Evolutionary conservation across 2,329 filamentous ascomycete genomes (phyloP).

Genomic region (Arachnomyces sp.): DNA sequence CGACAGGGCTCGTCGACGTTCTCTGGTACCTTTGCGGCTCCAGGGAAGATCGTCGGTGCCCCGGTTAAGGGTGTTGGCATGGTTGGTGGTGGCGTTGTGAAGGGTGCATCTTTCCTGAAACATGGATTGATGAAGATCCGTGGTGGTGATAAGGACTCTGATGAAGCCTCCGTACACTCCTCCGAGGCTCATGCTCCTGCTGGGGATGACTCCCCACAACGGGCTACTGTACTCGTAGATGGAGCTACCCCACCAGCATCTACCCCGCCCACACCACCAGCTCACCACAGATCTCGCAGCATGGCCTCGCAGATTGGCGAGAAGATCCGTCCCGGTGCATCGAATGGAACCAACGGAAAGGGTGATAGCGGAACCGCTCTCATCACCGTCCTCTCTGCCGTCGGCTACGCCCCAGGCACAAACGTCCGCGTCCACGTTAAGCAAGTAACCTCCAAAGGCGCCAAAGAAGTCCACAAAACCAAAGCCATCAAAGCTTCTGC

Average conservation of each 20-base stretch:
- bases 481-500: conserved; percentile 67
- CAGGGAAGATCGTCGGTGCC: conserved; percentile 83
- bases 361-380: conserved; percentile 55
- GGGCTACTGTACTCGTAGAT: conserved; percentile 35
- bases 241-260: conserved; percentile 10
- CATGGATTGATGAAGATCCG: conserved; percentile 59
- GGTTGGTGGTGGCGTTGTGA: conserved; percentile 74
- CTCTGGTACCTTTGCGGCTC: conserved; percentile 76
- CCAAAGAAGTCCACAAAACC: conserved; percentile 80
- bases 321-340: conserved; percentile 41
- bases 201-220: conserved; percentile 27
- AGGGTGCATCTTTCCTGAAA: conserved; percentile 82
- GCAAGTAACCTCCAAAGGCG: conserved; percentile 56
- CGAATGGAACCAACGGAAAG: conserved; percentile 38
- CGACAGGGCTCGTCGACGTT: conserved; percentile 90
- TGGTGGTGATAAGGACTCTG: conserved; percentile 52
- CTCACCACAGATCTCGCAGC: conserved; percentile 41
- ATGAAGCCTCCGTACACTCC: conserved; percentile 5
- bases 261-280: conserved; percentile 14
- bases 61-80: conserved; percentile 88
- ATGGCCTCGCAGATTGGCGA: conserved; percentile 42
- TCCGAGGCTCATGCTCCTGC: conserved; percentile 9
- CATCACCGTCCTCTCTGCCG: conserved; percentile 71
- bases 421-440: conserved; percentile 72
- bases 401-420: conserved; percentile 64